phyloP scores from a whole-genome alignment of 305 asterid genomes.

The Lippia alba region DNA sequence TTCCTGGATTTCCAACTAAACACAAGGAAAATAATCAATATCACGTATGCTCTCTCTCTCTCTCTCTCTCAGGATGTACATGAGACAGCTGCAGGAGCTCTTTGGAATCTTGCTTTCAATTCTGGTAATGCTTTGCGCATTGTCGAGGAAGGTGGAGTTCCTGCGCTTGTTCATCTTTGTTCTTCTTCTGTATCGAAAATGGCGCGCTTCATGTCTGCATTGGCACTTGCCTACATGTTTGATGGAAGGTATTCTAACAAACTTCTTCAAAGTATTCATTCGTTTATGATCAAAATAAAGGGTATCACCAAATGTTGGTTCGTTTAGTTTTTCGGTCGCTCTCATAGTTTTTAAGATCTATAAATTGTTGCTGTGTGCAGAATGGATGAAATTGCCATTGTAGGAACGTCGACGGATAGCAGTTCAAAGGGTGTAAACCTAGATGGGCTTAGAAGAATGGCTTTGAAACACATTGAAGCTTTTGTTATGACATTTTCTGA shows the following conservation, averaged over 20 bases:
- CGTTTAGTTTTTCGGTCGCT: neutral
- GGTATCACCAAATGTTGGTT: neutral
- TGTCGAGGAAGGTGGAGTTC: constrained; percentile 86
- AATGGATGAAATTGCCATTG: constrained; percentile 73
- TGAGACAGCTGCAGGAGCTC: constrained; percentile 92
- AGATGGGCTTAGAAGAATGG: constrained; percentile 77
- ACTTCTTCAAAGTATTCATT: constrained; percentile 3
- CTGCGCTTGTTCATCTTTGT: constrained; percentile 74
- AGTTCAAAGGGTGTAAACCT: constrained; percentile 64
- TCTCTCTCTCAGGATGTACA: constrained; percentile 64
- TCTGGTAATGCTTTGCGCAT: constrained; percentile 80
- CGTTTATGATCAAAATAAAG: neutral
- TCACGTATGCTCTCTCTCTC: neutral
- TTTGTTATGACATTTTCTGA: constrained; percentile 72
- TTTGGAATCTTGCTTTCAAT: constrained; percentile 86
- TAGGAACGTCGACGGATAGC: constrained; percentile 60
- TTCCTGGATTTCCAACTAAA: neutral
- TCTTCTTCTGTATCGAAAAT: constrained; percentile 73
- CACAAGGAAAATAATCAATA: too few species aligned
- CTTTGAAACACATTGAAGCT: constrained; percentile 77
- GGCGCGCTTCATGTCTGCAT: constrained; percentile 89
- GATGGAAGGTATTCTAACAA: constrained; percentile 65
- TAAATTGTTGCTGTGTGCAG: constrained; percentile 62
- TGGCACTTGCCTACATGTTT: constrained; percentile 78
- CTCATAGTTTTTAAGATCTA: neutral